These are phyloP conservation scores for Nemania bipapillata DNA, from an alignment of 2,329 filamentous ascomycete species.

Conservation along the genomic window DNA sequence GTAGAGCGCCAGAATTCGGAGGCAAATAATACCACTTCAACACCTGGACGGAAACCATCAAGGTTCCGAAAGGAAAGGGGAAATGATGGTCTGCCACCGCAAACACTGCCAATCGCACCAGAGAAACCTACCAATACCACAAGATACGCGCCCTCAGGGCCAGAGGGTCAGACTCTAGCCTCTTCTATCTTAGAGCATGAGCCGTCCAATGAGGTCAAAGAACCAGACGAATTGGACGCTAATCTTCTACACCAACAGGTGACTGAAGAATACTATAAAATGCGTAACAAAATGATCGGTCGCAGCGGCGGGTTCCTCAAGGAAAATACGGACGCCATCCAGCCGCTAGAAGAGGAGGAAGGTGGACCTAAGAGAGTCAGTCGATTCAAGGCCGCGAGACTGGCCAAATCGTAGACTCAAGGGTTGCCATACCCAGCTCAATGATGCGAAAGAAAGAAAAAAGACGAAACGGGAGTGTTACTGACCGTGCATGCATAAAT, in stretches of 20 bases:
- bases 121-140: conserved; percentile 58
- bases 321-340: conserved; percentile 73
- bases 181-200: conserved; percentile 68
- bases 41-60: conserved; percentile 58
- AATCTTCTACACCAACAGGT: conserved; percentile 79
- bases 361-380: conserved; percentile 73
- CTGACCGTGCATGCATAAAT: conserved; percentile 36
- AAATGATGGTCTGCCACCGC: conserved; percentile 27
- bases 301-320: conserved; percentile 83
- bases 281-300: conserved; percentile 84
- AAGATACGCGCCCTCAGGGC: conserved; percentile 59
- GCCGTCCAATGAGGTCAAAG: conserved; percentile 49
- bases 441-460: too few species aligned
- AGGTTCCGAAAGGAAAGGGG: conserved; percentile 62
- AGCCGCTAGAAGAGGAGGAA: conserved; percentile 74
- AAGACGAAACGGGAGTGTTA: conserved; percentile 40
- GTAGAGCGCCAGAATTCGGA: conserved; percentile 56
- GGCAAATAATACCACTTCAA: conserved; percentile 27
- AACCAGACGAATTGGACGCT: conserved; percentile 76
- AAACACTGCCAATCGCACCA: conserved; percentile 46
- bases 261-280: conserved; percentile 81
- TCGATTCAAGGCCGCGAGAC: conserved; percentile 76
- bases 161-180: conserved; percentile 67
- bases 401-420: conserved; percentile 62
- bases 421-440: conserved; percentile 36